These are phyloP conservation scores for Apiotrichum domesticum DNA, from an alignment of 1,284 basidiomycete genomes.

Conservation along the genomic window DNA sequence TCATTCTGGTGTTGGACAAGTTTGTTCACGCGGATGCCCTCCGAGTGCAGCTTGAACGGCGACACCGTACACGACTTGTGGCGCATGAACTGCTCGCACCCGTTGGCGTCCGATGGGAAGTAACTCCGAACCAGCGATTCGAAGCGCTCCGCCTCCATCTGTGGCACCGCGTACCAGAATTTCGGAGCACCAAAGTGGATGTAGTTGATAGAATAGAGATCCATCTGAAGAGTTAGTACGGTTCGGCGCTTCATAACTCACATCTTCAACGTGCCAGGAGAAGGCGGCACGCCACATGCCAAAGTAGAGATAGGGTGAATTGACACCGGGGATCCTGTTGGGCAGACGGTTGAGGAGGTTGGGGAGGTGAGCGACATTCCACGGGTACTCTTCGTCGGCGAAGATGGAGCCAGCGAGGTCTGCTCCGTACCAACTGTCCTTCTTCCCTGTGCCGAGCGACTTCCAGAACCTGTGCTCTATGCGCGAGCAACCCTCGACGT, in stretches of 20 bases:
- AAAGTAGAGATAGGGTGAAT: conserved; percentile 96
- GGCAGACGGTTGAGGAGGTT: conserved; percentile 73
- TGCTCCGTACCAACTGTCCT: conserved; percentile 91
- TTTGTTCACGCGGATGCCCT: conserved; percentile 76
- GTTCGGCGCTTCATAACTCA: conserved; percentile 21
- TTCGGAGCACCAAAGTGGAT: conserved; percentile 97
- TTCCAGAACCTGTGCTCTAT: conserved; percentile 92
- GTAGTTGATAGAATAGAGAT: conserved; percentile 97
- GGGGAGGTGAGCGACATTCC: conserved; percentile 90
- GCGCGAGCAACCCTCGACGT: conserved; percentile 73
- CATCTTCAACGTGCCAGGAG: conserved; percentile 94
- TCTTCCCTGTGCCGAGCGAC: conserved; percentile 59
- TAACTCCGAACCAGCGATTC: conserved; percentile 62
- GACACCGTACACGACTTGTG: conserved; percentile 96
- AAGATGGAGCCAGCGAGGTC: conserved; percentile 81
- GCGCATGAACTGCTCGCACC: conserved; percentile 87
- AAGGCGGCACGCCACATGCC: conserved; percentile 99
- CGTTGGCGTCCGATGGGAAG: conserved; percentile 75
- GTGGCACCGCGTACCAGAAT: conserved; percentile 93
- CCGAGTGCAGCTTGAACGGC: conserved; percentile 70
- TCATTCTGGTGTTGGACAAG: conserved; percentile 87
- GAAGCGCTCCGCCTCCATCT: conserved; percentile 67
- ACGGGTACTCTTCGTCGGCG: conserved; percentile 68
- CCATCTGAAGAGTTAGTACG: conserved; percentile 57
- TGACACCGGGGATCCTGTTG: conserved; percentile 76